Conservation (phyloP, 768 basidiomycete genomes). For the Galerina marginata region DNA sequence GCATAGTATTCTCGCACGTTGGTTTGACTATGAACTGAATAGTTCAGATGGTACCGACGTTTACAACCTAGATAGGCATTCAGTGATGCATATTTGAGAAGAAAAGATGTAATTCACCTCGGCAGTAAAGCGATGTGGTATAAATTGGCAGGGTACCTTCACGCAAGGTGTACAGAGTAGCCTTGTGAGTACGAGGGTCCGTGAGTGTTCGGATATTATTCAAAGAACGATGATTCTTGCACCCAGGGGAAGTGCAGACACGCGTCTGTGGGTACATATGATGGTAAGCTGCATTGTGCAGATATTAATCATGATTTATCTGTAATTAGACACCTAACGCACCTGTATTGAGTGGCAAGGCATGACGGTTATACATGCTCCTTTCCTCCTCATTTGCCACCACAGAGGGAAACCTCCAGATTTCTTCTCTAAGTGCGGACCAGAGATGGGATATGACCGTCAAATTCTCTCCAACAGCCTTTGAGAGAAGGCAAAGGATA, state of each 20-base stretch:
- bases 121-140: slow-evolving; percentile 31
- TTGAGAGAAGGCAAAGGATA: background rate
- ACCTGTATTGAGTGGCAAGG: slow-evolving; percentile 1
- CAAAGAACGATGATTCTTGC: background rate
- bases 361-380: background rate
- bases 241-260: background rate
- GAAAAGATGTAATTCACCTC: slow-evolving; percentile 10
- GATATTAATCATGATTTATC: background rate
- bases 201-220: background rate
- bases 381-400: background rate
- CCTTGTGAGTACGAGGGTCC: slow-evolving; percentile 16
- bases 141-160: slow-evolving; percentile 28
- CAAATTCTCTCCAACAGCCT: background rate
- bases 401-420: background rate
- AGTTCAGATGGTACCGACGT: slow-evolving; percentile 25
- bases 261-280: slow-evolving; percentile 11
- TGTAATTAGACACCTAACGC: background rate
- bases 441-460: background rate
- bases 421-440: background rate
- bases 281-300: background rate
- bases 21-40: slow-evolving; percentile 13
- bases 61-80: slow-evolving; percentile 20
- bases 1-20: slow-evolving; percentile 19
- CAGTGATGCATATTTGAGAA: background rate
- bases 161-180: slow-evolving; percentile 25